phyloP scores from a whole-genome alignment of 1,139 yeast genomes.

The Starmera stellimalicola region DNA sequence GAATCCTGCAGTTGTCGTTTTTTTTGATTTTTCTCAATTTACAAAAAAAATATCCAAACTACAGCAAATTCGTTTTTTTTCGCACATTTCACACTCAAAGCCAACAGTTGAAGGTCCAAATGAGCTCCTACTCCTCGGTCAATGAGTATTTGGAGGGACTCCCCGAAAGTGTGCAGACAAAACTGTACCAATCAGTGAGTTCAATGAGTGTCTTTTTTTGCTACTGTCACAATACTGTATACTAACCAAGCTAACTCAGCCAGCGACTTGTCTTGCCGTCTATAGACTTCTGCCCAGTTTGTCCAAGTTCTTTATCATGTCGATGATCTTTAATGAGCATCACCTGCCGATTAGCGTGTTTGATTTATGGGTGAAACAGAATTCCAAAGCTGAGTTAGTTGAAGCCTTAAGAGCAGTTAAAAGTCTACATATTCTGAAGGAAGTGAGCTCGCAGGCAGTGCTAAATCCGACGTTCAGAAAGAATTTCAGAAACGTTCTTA shows the following conservation, averaged over 20 bases:
- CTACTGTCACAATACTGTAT: conserved; percentile 7
- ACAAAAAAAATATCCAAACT: too few relatives aligned
- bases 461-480: conserved; percentile 67
- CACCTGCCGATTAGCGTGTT: conserved; percentile 61
- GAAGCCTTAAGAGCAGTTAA: conserved; percentile 76
- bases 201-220: conserved; percentile 3
- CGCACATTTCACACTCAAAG: too few relatives aligned
- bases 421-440: conserved; percentile 67
- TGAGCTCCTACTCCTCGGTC: conserved; percentile 40
- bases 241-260: conserved; percentile 27
- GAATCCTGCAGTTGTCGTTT: conserved; percentile 36
- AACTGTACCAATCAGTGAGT: conserved; percentile 51
- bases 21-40: not conserved
- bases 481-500: conserved; percentile 73
- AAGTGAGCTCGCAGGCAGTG: conserved; percentile 47
- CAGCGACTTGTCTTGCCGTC: conserved; percentile 91
- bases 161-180: conserved; percentile 73
- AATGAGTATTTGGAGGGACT: conserved; percentile 85
- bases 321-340: conserved; percentile 74
- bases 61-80: too few relatives aligned
- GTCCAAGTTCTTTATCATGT: conserved; percentile 83
- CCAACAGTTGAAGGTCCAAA: too few relatives aligned
- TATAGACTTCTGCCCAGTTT: conserved; percentile 80
- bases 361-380: conserved; percentile 67
- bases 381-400: conserved; percentile 36